Base-by-base conservation (phyloP, 1,284 basidiomycete genomes). In the Cutaneotrichosporon spelunceum region DNA sequence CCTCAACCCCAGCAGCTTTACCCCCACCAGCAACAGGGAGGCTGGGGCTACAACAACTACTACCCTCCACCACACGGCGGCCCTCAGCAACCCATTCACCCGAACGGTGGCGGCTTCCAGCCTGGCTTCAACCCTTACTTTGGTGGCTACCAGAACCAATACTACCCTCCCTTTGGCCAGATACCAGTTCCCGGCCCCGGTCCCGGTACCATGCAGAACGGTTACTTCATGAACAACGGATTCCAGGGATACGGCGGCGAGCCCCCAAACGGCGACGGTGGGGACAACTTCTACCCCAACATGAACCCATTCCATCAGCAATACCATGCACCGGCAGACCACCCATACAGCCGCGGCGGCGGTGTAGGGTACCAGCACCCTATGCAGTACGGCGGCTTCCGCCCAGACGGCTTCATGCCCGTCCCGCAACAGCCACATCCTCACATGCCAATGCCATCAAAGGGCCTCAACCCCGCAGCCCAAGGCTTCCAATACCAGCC, bases 141-240 rank as follows among this genome's bases (percentile, higher is more conserved):
- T 1, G 55, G 50, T 27, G 57, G 53, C 21, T 55, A 53, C 48
- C 62, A 53, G 19, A 47, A 47, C 2, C 64, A 63, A 29, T 66
- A 59, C 59, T 65, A 59, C 59, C 62, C 50, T 27, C 66, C 57
- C 4, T 67, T 68, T 47, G 63, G 61, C 23, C 70, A 68, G 44
- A 68, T 72, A 67, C 74, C 72, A 7, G 69, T 71, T 9, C 73
- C 67, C 16, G 67, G 67, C 4, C 67, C 75, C 2, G 76, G 76
- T 19, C 75, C 75, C 2, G 71, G 66, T 42, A 75, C 74, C 2
- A 74, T 78, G 72, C 76, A 78, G 65, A 76, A 76, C 59, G 72
- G 68, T 4, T 75, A 72, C 61, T 67, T 62, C 45, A 53, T 59
- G 36, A 55, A 49, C 5, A 39, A 47, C 24, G 60, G 59, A 33